Percentiles rank a stretch among this genome's conserved stretches.
Evolutionary conservation across 306 rosid species (phyloP).

Genomic region (Argentina anserina): DNA sequence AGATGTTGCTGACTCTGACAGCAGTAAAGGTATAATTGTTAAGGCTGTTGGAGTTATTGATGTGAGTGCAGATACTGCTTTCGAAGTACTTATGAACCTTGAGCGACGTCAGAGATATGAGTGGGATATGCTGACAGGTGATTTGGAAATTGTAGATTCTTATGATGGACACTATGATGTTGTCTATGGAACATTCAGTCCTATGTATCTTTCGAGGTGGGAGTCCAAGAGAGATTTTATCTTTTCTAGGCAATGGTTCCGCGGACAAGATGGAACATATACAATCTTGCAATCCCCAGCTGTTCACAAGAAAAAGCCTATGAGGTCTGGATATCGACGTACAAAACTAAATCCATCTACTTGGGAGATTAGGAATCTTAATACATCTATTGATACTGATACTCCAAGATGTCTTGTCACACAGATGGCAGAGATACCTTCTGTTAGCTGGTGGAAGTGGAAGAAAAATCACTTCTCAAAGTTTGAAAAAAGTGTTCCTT

Average conservation of each 20-base stretch:
- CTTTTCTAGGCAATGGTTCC: constrained; percentile 95
- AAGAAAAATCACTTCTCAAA: constrained; percentile 56
- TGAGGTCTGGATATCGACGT: constrained; percentile 68
- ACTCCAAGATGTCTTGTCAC: constrained; percentile 67
- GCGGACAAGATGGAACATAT: constrained; percentile 82
- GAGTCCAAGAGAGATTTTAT: constrained; percentile 81
- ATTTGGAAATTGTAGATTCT: constrained; percentile 73
- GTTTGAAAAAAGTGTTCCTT: constrained; percentile 78
- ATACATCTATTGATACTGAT: constrained; percentile 55
- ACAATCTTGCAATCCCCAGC: constrained; percentile 85
- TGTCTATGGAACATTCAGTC: constrained; percentile 75
- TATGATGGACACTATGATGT: constrained; percentile 77
- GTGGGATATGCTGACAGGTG: constrained; percentile 96
- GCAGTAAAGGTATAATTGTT: constrained; percentile 66
- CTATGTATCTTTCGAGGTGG: constrained; percentile 81
- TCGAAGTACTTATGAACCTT: constrained; percentile 65
- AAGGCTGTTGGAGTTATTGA: constrained; percentile 83
- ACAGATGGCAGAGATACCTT: constrained; percentile 75
- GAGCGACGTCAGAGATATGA: constrained; percentile 76
- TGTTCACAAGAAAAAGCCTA: constrained; percentile 74
- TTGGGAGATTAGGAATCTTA: constrained; percentile 85
- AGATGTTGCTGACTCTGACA: constrained; percentile 38
- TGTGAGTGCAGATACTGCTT: constrained; percentile 70
- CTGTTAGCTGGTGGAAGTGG: constrained; percentile 68
- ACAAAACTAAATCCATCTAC: constrained; percentile 82